These are phyloP conservation scores for Saprolegnia diclina DNA, from an alignment of 352 stramenopile genomes.

Conservation along the genomic window DNA sequence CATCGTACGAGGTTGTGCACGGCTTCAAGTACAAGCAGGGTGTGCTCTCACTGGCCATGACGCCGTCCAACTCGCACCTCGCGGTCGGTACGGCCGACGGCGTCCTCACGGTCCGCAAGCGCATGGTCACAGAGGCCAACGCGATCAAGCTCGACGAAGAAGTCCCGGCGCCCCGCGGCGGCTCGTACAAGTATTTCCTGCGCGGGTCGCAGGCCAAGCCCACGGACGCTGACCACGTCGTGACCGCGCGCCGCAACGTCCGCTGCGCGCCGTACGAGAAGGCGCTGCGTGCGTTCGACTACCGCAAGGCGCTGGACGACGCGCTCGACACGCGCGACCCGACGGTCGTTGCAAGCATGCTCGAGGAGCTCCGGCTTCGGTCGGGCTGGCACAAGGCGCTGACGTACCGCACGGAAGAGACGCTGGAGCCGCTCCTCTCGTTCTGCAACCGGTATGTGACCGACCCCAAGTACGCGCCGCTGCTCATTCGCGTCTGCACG, in stretches of 20 bases:
- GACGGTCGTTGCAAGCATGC: conserved; percentile 88
- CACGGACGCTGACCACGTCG: conserved; percentile 62
- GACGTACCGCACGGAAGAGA: conserved; percentile 89
- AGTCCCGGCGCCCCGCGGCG: conserved; percentile 36
- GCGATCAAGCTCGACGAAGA: neutral
- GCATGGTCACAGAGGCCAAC: conserved; percentile 56
- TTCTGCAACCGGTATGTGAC: conserved; percentile 95
- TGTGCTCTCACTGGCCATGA: conserved; percentile 77
- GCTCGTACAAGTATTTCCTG: conserved; percentile 88
- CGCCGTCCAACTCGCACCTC: conserved; percentile 77
- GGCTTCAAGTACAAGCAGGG: conserved; percentile 85
- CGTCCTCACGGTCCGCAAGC: conserved; percentile 74
- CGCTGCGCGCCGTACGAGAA: conserved; percentile 91
- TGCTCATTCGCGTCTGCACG: conserved; percentile 90
- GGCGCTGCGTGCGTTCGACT: conserved; percentile 92
- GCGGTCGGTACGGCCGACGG: conserved; percentile 70
- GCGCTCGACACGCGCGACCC: conserved; percentile 88
- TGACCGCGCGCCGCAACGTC: conserved; percentile 77
- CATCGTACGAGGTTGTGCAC: conserved; percentile 87
- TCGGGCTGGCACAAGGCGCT: conserved; percentile 87
- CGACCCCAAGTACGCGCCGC: conserved; percentile 88
- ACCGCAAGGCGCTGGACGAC: conserved; percentile 93
- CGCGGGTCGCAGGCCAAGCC: conserved; percentile 82
- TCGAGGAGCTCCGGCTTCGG: conserved; percentile 92
- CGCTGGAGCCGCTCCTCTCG: conserved; percentile 90